Conservation (phyloP, 2,329 filamentous ascomycete species). For the Stemphylium vesicarium region DNA sequence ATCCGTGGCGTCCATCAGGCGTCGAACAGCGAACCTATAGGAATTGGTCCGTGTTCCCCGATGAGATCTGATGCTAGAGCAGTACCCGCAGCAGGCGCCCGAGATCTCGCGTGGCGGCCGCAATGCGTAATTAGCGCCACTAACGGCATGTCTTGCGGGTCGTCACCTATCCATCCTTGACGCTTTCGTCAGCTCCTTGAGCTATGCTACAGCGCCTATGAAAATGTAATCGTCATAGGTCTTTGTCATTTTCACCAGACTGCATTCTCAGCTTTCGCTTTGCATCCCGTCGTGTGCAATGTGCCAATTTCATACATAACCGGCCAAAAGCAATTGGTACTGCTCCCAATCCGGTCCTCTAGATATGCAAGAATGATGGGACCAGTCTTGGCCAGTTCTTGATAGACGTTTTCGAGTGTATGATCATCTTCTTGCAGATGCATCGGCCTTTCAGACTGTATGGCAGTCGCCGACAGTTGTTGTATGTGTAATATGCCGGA, state of each 20-base stretch:
- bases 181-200: neutral
- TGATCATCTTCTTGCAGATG: neutral
- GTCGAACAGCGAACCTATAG: neutral
- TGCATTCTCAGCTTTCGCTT: neutral
- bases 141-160: neutral
- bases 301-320: neutral
- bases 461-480: neutral
- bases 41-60: constrained; percentile 8
- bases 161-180: neutral
- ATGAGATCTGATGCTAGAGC: neutral
- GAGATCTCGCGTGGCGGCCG: constrained; percentile 1
- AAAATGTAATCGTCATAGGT: neutral
- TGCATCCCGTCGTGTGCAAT: neutral
- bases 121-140: neutral
- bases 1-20: neutral
- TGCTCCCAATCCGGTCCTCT: neutral
- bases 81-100: neutral
- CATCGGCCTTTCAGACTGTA: neutral
- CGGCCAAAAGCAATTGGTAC: constrained; percentile 3
- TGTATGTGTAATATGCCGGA: neutral
- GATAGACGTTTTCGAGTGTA: neutral
- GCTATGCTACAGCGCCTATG: neutral
- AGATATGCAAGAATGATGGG: neutral
- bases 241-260: neutral
- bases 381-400: neutral